Evolutionary conservation across 2,329 filamentous ascomycete species (phyloP).

Genomic region (Tolypocladium tundrense): DNA sequence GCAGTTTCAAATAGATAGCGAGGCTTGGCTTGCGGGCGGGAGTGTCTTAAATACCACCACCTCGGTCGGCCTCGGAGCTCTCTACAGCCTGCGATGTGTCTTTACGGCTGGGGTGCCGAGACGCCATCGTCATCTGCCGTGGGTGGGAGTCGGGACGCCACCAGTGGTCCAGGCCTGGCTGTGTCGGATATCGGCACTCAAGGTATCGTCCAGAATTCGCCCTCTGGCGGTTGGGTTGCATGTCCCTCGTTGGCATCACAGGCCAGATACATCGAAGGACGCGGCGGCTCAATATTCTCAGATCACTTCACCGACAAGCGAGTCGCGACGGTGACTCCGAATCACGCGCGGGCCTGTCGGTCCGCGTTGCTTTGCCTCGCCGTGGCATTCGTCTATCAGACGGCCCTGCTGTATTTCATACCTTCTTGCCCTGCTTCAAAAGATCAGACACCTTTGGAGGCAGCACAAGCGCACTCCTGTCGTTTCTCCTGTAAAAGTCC

Average conservation of each 20-base stretch:
- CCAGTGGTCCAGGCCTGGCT: not conserved
- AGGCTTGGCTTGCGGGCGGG: not conserved
- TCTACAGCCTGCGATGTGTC: not conserved
- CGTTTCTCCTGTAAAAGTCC: slow-evolving; percentile 89
- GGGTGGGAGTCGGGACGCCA: not conserved
- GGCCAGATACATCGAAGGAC: not conserved
- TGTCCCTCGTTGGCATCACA: too few relatives aligned
- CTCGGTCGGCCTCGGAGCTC: not conserved
- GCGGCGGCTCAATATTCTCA: not conserved
- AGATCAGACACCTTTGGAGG: slow-evolving; percentile 85
- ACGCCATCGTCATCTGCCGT: not conserved
- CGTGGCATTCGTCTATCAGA: not conserved
- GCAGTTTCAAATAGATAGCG: not conserved
- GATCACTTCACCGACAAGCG: not conserved
- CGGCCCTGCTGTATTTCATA: slow-evolving; percentile 22
- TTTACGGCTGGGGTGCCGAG: not conserved
- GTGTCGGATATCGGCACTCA: not conserved
- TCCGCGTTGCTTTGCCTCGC: not conserved
- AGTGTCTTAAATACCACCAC: not conserved
- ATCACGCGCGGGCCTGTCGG: not conserved
- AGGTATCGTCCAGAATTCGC: not conserved
- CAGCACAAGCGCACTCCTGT: slow-evolving; percentile 71
- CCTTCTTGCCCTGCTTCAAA: slow-evolving; percentile 49
- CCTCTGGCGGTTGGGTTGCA: not conserved
- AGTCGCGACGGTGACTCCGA: not conserved